Conservation (phyloP, 352 stramenopile genomes). For the Pythium folliculosum region DNA sequence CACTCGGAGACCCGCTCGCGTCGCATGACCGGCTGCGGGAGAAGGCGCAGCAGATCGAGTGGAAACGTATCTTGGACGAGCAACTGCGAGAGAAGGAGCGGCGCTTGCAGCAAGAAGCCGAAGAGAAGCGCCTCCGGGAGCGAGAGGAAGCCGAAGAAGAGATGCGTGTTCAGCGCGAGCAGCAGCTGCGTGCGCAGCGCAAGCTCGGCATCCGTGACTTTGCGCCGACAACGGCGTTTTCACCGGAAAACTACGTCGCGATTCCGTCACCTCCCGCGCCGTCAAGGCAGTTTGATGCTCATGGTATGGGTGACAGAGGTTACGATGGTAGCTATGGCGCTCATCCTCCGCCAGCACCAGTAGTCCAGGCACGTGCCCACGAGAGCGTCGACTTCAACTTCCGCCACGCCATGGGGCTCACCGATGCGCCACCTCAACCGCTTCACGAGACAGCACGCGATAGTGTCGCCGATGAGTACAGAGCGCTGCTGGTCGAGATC, state of each 20-base stretch:
- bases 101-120: slow-evolving; percentile 47
- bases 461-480: slow-evolving; percentile 64
- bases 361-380: slow-evolving; percentile 2
- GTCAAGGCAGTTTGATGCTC: not conserved
- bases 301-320: not conserved
- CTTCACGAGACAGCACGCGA: slow-evolving; percentile 8
- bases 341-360: slow-evolving; percentile 33
- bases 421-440: slow-evolving; percentile 22
- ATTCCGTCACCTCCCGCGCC: slow-evolving; percentile 21
- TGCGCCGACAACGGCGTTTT: slow-evolving; percentile 2
- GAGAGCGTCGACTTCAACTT: slow-evolving; percentile 23
- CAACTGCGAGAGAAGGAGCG: slow-evolving; percentile 72
- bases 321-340: not conserved
- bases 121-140: slow-evolving; percentile 40
- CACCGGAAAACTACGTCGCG: slow-evolving; percentile 24
- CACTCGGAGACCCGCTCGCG: slow-evolving; percentile 40
- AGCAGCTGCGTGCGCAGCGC: slow-evolving; percentile 64
- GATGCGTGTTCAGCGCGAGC: slow-evolving; percentile 48
- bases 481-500: slow-evolving; percentile 63
- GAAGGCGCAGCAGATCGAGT: slow-evolving; percentile 70
- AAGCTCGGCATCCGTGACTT: slow-evolving; percentile 28
- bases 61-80: slow-evolving; percentile 65
- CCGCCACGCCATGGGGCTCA: slow-evolving; percentile 20
- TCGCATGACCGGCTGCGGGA: slow-evolving; percentile 55
- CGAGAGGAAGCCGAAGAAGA: slow-evolving; percentile 50